These are phyloP conservation scores for Hypoxylon perforatum DNA, from an alignment of 495 filamentous ascomycete genomes.

Conservation along the genomic window DNA sequence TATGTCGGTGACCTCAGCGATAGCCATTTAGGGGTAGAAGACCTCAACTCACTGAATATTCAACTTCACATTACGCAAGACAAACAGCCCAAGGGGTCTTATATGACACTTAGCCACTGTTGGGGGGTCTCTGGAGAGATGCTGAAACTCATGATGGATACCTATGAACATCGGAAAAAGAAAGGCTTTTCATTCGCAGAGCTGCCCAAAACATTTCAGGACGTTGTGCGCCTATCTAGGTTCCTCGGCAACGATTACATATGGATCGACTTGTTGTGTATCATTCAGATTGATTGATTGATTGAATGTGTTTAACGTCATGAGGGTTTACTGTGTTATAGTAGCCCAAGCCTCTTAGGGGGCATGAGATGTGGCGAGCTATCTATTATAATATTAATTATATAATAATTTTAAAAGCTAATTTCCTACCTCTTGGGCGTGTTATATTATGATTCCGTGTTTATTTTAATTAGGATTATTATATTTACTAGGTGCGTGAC, in stretches of 20 bases:
- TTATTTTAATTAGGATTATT: too few relatives aligned
- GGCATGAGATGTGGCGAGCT: too few relatives aligned
- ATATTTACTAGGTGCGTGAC: too few relatives aligned
- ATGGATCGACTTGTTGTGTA: slow-evolving; percentile 53
- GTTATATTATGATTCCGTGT: too few relatives aligned
- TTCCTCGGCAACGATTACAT: slow-evolving; percentile 38
- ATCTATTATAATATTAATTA: too few relatives aligned
- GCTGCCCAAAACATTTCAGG: slow-evolving; percentile 45
- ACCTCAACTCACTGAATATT: background rate
- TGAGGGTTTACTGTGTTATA: too few relatives aligned
- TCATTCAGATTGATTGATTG: too few relatives aligned
- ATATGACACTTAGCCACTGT: slow-evolving; percentile 49
- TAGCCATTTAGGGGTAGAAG: background rate
- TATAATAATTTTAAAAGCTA: too few relatives aligned
- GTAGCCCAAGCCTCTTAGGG: too few relatives aligned
- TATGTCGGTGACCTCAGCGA: slow-evolving; percentile 2
- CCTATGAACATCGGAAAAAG: slow-evolving; percentile 2
- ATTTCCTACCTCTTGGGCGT: too few relatives aligned
- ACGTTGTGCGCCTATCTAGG: slow-evolving; percentile 36
- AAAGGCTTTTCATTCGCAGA: slow-evolving; percentile 20
- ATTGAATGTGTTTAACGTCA: too few relatives aligned
- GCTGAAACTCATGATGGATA: slow-evolving; percentile 21
- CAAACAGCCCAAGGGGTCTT: slow-evolving; percentile 15
- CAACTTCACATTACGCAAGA: slow-evolving; percentile 4
- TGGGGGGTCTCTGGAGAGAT: slow-evolving; percentile 38